These are phyloP conservation scores for Hypseocharis bilobata DNA, from an alignment of 441 rosid species.

Conservation along the genomic window DNA sequence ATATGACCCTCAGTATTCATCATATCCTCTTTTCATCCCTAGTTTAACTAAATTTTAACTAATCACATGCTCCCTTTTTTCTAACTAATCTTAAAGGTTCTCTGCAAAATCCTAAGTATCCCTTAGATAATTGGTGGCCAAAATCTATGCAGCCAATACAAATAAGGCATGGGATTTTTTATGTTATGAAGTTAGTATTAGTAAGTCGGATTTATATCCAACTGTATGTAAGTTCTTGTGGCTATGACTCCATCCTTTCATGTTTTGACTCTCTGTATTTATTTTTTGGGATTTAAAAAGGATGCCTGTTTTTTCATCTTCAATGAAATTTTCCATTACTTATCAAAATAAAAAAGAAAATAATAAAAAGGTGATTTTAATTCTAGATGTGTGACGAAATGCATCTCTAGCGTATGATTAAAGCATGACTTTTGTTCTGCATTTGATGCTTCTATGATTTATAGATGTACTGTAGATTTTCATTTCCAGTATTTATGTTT, in stretches of 20 bases:
- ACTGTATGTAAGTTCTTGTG: not conserved
- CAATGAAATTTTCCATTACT: not conserved
- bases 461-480: not conserved
- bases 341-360: too few relatives aligned
- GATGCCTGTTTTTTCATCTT: not conserved
- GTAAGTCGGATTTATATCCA: not conserved
- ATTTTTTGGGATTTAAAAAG: not conserved
- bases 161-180: not conserved
- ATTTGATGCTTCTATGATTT: not conserved
- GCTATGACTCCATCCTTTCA: not conserved
- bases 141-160: not conserved
- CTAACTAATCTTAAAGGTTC: not conserved
- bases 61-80: not conserved
- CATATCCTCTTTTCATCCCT: conserved; percentile 14
- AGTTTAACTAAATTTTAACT: not conserved
- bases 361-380: too few relatives aligned
- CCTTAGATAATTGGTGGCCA: not conserved
- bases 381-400: not conserved
- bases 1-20: conserved; percentile 12
- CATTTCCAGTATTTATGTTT: not conserved
- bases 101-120: not conserved
- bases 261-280: not conserved
- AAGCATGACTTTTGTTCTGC: not conserved
- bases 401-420: not conserved
- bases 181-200: not conserved